Percentiles rank a stretch among this genome's conserved stretches.
Evolutionary conservation across 495 filamentous ascomycete genomes (phyloP).

Genomic region (Penicillium salamii): DNA sequence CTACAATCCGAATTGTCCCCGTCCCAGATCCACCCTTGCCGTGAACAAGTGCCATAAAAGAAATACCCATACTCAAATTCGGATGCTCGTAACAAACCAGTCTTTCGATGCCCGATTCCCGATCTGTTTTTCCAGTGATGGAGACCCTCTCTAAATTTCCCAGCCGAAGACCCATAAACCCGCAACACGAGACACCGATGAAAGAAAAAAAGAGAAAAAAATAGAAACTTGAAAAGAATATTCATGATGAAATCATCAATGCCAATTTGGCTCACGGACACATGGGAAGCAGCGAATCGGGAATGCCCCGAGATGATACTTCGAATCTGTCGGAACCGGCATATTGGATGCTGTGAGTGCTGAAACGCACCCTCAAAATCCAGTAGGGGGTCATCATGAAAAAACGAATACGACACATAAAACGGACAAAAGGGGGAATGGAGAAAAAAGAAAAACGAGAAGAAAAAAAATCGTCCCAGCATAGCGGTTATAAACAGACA

Average conservation of each 20-base stretch:
- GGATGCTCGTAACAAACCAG: conserved; percentile 11
- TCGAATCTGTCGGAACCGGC: too few species aligned
- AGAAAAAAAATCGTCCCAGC: conserved; percentile 33
- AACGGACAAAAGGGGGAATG: conserved; percentile 8
- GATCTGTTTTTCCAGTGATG: conserved; percentile 37
- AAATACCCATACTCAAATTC: conserved; percentile 10
- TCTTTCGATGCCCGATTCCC: conserved; percentile 16
- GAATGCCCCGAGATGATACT: too few species aligned
- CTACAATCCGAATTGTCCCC: conserved; percentile 2
- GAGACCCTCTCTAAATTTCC: conserved; percentile 35
- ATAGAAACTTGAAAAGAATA: neutral
- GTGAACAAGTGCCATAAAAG: conserved; percentile 17
- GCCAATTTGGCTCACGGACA: neutral
- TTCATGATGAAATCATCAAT: conserved; percentile 4
- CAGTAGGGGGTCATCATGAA: neutral
- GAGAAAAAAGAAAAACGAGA: conserved; percentile 26
- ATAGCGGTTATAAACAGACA: conserved; percentile 40
- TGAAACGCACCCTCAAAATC: conserved; percentile 1
- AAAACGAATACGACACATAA: conserved; percentile 3
- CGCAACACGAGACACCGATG: conserved; percentile 25
- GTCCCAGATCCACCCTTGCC: conserved; percentile 8
- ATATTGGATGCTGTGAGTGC: neutral
- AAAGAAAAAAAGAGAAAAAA: neutral
- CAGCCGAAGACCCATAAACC: conserved; percentile 28
- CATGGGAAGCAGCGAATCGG: neutral